A percentile compares a stretch with the other conserved stretches of the same genome.
Evolutionary conservation across 768 basidiomycete genomes (phyloP).

Genomic region (Pseudohyphozyma bogoriensis): DNA sequence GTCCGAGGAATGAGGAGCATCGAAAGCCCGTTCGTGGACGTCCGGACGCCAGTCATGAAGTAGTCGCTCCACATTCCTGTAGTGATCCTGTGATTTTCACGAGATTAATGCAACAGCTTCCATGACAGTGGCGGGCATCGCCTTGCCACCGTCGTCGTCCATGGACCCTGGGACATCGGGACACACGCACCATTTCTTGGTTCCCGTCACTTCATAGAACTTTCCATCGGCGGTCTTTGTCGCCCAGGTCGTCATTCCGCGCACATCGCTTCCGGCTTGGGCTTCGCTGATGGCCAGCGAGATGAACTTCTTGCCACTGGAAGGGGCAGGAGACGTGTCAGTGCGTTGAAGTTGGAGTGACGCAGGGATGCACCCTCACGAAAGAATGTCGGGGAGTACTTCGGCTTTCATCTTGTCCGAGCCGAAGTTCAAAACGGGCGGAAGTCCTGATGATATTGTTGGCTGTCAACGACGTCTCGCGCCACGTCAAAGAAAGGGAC

Average conservation of each 20-base stretch:
- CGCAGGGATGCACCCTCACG: conserved; percentile 45
- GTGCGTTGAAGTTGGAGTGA: conserved; percentile 37
- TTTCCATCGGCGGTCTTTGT: conserved; percentile 70
- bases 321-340: conserved; percentile 42
- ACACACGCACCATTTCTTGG: conserved; percentile 62
- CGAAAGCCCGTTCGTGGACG: conserved; percentile 55
- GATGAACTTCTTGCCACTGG: conserved; percentile 51
- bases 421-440: conserved; percentile 76
- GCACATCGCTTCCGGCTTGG: conserved; percentile 61
- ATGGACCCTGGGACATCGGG: too few relatives aligned
- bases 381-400: conserved; percentile 61
- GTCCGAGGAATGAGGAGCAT: conserved; percentile 74
- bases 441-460: conserved; percentile 42
- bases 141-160: too few relatives aligned
- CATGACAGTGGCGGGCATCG: background rate
- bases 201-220: conserved; percentile 76
- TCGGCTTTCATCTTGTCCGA: conserved; percentile 55
- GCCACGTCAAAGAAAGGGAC: conserved; percentile 43
- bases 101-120: background rate
- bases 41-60: conserved; percentile 66
- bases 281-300: conserved; percentile 82
- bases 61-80: conserved; percentile 55
- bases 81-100: conserved; percentile 31
- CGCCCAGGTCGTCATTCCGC: conserved; percentile 55
- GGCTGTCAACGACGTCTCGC: conserved; percentile 74